Conservation (phyloP, 1,139 yeast species). For the Blastobotrys buckinghamii region DNA sequence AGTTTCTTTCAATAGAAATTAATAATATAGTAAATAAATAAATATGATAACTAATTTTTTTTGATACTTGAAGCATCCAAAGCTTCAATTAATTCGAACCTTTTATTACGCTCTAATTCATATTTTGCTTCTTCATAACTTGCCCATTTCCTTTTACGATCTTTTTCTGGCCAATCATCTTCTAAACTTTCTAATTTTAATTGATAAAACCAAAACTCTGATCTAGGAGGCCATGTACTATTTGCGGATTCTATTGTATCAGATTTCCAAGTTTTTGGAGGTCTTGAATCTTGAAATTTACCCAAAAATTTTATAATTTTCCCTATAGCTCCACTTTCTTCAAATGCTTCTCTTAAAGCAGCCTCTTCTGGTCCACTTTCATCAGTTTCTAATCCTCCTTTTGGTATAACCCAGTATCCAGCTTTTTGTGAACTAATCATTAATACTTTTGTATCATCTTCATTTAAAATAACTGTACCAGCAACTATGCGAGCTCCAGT, state of each 20-base stretch:
- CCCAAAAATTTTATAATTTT: slow-evolving; percentile 51
- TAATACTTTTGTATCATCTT: slow-evolving; percentile 53
- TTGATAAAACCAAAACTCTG: slow-evolving; percentile 83
- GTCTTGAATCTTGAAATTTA: slow-evolving; percentile 61
- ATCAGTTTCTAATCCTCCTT: slow-evolving; percentile 91
- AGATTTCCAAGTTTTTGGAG: slow-evolving; percentile 50
- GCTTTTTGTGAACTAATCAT: slow-evolving; percentile 65
- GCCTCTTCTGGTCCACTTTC: slow-evolving; percentile 47
- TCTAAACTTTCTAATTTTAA: slow-evolving; percentile 53
- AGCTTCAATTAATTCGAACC: slow-evolving; percentile 68
- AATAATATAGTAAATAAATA: background rate
- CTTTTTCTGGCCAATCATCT: slow-evolving; percentile 69
- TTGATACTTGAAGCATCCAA: slow-evolving; percentile 40
- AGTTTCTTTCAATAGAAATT: slow-evolving; percentile 45
- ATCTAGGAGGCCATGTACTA: slow-evolving; percentile 46
- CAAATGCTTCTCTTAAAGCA: slow-evolving; percentile 94
- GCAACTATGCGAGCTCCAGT: slow-evolving; percentile 85
- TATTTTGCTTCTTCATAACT: slow-evolving; percentile 64
- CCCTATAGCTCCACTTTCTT: slow-evolving; percentile 90
- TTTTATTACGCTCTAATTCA: slow-evolving; percentile 51
- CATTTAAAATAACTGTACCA: slow-evolving; percentile 75
- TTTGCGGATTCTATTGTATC: slow-evolving; percentile 40
- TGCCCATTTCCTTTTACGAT: slow-evolving; percentile 70
- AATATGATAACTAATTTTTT: background rate
- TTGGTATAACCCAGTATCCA: slow-evolving; percentile 81